Evolutionary conservation across 2,329 filamentous ascomycete species (phyloP).

Genomic region (Verticillium isaacii): DNA sequence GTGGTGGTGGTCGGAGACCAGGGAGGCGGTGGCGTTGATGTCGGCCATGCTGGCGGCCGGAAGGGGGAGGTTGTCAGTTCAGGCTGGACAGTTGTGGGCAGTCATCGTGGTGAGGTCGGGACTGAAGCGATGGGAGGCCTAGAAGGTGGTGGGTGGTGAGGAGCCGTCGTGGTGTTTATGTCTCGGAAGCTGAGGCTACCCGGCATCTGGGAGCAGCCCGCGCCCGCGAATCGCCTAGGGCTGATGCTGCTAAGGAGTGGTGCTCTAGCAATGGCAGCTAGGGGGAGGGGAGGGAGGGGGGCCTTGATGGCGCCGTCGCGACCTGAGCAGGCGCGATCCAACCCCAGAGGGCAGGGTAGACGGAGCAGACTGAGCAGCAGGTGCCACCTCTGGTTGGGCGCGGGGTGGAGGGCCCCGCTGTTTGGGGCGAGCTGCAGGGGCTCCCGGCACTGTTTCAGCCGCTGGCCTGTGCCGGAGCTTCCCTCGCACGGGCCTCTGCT

Average conservation of each 20-base stretch:
- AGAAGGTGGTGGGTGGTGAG: not conserved
- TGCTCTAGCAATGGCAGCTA: no score
- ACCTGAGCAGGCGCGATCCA: no score
- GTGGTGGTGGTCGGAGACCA: not conserved
- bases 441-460: not conserved
- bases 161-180: not conserved
- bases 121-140: slow-evolving; percentile 1
- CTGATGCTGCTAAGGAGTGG: not conserved
- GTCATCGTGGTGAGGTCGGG: not conserved
- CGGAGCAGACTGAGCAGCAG: no score
- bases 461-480: not conserved
- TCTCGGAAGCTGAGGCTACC: not conserved
- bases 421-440: not conserved
- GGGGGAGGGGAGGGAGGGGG: no score
- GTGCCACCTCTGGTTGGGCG: not conserved
- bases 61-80: not conserved
- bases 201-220: not conserved
- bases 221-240: not conserved
- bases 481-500: not conserved
- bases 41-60: not conserved
- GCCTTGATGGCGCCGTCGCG: no score
- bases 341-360: no score
- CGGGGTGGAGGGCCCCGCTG: not conserved
- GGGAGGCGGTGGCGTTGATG: not conserved
- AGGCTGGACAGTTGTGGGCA: not conserved